phyloP scores from a whole-genome alignment of 129 eudicot species.

The Escallonia herrerae region DNA sequence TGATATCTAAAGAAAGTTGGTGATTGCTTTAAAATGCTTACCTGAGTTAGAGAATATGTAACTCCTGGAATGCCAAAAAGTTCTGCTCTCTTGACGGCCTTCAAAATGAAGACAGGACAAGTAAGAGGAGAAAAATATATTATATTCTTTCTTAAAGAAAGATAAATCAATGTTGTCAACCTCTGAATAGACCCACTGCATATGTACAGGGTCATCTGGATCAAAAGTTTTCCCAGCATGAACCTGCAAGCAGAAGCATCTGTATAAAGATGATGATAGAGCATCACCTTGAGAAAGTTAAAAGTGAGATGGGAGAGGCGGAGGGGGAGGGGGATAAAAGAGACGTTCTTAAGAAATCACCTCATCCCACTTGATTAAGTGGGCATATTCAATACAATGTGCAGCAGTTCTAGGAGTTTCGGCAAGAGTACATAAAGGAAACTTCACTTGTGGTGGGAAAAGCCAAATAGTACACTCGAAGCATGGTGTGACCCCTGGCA shows the following conservation, averaged over 20 bases:
- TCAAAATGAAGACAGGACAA: constrained; percentile 2
- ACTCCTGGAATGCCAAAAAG: constrained; percentile 94
- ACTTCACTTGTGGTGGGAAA: constrained; percentile 95
- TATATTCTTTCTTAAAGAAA: not conserved
- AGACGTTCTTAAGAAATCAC: constrained; percentile 25
- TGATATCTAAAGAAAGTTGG: not conserved
- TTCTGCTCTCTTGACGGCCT: constrained; percentile 92
- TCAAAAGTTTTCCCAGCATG: constrained; percentile 81
- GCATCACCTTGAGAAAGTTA: constrained; percentile 3
- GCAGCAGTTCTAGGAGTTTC: constrained; percentile 97
- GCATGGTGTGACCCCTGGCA: constrained; percentile 89
- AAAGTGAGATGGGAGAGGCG: too few relatives aligned
- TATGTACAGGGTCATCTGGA: constrained; percentile 89
- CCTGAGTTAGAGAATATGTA: constrained; percentile 90
- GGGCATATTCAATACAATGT: constrained; percentile 97
- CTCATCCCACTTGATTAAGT: constrained; percentile 94
- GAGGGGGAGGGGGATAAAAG: not conserved
- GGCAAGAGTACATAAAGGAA: constrained; percentile 90
- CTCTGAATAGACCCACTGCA: constrained; percentile 96
- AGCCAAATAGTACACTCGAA: constrained; percentile 98
- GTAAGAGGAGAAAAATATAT: constrained; percentile 3
- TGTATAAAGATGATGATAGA: constrained; percentile 7
- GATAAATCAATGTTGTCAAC: constrained; percentile 17
- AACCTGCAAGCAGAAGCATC: constrained; percentile 48
- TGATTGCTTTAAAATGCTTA: constrained; percentile 4